Evolutionary conservation across 176 grass and related monocot species (phyloP).

Genomic region (Avena eriantha): DNA sequence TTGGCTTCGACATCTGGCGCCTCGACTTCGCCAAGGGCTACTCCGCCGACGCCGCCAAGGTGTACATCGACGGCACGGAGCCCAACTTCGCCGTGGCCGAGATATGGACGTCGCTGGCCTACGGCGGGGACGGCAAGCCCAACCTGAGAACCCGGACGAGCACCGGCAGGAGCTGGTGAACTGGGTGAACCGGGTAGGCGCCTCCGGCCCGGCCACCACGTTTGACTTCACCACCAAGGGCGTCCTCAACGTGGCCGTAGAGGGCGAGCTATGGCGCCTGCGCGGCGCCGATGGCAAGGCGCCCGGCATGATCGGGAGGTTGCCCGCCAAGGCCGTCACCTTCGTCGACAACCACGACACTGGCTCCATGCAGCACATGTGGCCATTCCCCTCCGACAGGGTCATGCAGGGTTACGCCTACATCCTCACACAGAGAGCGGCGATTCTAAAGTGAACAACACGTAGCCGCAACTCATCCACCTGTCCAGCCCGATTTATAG

Average conservation of each 20-base stretch:
- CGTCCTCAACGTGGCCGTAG: not conserved
- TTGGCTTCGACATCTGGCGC: no score
- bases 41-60: no score
- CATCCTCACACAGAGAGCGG: not conserved
- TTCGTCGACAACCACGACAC: conserved; percentile 13
- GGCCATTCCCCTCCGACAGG: no score
- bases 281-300: conserved; percentile 9
- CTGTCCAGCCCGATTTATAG: no score
- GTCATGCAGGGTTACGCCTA: not conserved
- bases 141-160: not conserved
- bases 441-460: no score
- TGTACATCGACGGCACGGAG: no score
- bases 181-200: not conserved
- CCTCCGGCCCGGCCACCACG: not conserved
- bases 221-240: conserved; percentile 9
- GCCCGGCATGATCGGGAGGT: conserved; percentile 5
- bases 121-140: no score
- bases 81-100: no score
- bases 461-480: no score
- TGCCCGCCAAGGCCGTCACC: conserved; percentile 2
- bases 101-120: no score
- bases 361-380: no score
- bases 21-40: no score
- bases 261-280: conserved; percentile 15
- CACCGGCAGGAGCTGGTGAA: not conserved